phyloP scores from a whole-genome alignment of 2,329 filamentous ascomycete species.

The Aspergillus carbonarius region DNA sequence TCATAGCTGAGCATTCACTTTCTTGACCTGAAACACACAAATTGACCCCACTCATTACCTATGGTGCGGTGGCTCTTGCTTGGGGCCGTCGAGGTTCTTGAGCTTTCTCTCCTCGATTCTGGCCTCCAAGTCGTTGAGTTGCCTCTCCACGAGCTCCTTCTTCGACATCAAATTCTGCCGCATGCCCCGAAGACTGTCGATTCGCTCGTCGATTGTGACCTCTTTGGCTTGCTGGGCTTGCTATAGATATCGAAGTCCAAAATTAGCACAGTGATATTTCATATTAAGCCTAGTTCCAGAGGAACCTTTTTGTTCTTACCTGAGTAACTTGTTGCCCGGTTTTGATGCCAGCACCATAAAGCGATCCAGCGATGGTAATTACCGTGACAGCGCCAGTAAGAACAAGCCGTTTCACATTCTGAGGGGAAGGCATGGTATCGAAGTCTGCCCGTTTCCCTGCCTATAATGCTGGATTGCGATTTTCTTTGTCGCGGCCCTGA shows the following conservation, averaged over 20 bases:
- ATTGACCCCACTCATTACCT: constrained; percentile 1
- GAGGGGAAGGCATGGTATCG: constrained; percentile 27
- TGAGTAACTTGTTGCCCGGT: constrained; percentile 52
- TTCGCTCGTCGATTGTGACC: constrained; percentile 54
- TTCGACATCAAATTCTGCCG: constrained; percentile 52
- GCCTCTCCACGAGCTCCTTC: constrained; percentile 55
- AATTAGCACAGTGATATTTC: background rate
- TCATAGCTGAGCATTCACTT: no score
- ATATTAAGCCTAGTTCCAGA: background rate
- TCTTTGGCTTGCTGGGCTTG: constrained; percentile 48
- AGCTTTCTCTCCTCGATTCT: constrained; percentile 42
- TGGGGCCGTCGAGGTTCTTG: constrained; percentile 31
- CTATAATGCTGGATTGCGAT: background rate
- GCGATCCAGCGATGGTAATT: constrained; percentile 57
- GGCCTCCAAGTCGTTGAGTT: constrained; percentile 53
- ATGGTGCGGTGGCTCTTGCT: constrained; percentile 27
- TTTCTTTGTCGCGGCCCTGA: background rate
- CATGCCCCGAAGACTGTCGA: constrained; percentile 53
- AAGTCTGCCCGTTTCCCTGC: background rate
- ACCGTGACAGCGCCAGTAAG: constrained; percentile 56
- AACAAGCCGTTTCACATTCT: constrained; percentile 50
- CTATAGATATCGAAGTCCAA: constrained; percentile 27
- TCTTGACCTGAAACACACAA: background rate
- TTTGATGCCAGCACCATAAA: constrained; percentile 62
- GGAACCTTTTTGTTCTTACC: constrained; percentile 37